Base-by-base conservation (phyloP, 805 yeast species). In the Blastobotrys chiropterorum region DNA sequence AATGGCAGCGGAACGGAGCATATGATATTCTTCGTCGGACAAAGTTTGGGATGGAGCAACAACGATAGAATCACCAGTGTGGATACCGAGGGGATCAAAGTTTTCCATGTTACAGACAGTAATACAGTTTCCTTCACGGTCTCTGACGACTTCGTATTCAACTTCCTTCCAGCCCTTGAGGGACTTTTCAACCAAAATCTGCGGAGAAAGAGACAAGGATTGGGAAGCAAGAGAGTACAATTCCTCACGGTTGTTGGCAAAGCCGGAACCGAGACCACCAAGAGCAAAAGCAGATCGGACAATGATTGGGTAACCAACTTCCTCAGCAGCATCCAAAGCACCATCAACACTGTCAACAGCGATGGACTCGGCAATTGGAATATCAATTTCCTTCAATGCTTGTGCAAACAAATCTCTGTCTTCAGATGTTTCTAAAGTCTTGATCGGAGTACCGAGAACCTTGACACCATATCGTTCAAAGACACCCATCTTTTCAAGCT, bases 61-160 rank as follows among this genome's bases (percentile, higher is more conserved):
- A 47, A 92, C 99, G 63, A 92, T 94, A 42, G 99, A 94, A 71
- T 92, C 99, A 75, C 99, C 99, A 52, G 99, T 92, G 74, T 92
- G 99, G 64, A 92, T 86, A 62, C 99, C 99, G 62, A 92, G 80
- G 44, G 99, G 99, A 72, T 92, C 99, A 62, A 92, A 92, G 76
- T 92, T 92, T 75, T 92, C 99, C 99, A 92, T 92, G 73, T 92
- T 92, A 79, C 99, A 92, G 50, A 92, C 99, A 44, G 99, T 92
- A 68, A 92, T 92, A 79, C 99, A 92, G 80, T 92, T 92, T 60
- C 85, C 97, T 52, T 86, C 94, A 58, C 94, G 80, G 75, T 92
- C 99, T 68, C 99, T 85, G 52, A 92, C 98, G 59, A 92, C 99
- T 76, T 92, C 99, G 70, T 92, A 92, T 73, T 92, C 99, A 57